Percentiles rank a stretch among this genome's conserved stretches.
phyloP scores from a whole-genome alignment of 495 filamentous ascomycete species.

The Neurospora terricola region DNA sequence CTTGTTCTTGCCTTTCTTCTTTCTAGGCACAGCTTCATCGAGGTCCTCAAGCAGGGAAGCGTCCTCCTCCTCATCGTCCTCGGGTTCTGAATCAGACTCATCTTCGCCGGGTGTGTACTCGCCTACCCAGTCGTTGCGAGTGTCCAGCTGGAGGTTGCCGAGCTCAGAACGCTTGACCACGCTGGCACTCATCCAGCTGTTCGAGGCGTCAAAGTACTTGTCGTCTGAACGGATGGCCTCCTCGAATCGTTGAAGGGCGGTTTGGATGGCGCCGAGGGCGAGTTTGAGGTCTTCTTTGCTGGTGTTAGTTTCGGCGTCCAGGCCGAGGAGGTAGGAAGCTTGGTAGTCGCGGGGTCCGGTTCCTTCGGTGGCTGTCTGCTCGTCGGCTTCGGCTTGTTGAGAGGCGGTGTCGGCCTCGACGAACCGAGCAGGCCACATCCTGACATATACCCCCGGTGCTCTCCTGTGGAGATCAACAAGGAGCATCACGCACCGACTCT shows the following conservation, averaged over 20 bases:
- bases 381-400: not conserved
- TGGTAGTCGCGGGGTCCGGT: constrained; percentile 30
- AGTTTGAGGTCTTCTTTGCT: constrained; percentile 20
- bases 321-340: constrained; percentile 47
- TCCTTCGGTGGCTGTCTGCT: not conserved
- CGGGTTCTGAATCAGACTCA: constrained; percentile 18
- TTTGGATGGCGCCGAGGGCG: constrained; percentile 26
- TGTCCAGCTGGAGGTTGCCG: constrained; percentile 29
- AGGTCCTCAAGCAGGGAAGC: constrained; percentile 15
- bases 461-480: constrained; percentile 42
- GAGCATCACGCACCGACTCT: constrained; percentile 38
- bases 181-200: constrained; percentile 37
- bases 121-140: constrained; percentile 33
- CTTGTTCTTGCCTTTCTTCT: constrained; percentile 12
- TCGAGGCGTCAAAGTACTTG: constrained; percentile 37
- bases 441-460: constrained; percentile 33
- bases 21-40: constrained; percentile 9
- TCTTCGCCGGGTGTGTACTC: constrained; percentile 31
- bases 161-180: constrained; percentile 30
- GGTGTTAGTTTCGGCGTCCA: constrained; percentile 23
- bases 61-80: constrained; percentile 19
- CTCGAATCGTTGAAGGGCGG: constrained; percentile 37
- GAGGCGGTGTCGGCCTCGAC: constrained; percentile 11
- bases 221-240: constrained; percentile 32
- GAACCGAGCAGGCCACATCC: constrained; percentile 51